Base-by-base conservation (phyloP, 192 early-diverging fungal genomes). In the Polychytrium aggregatum region DNA sequence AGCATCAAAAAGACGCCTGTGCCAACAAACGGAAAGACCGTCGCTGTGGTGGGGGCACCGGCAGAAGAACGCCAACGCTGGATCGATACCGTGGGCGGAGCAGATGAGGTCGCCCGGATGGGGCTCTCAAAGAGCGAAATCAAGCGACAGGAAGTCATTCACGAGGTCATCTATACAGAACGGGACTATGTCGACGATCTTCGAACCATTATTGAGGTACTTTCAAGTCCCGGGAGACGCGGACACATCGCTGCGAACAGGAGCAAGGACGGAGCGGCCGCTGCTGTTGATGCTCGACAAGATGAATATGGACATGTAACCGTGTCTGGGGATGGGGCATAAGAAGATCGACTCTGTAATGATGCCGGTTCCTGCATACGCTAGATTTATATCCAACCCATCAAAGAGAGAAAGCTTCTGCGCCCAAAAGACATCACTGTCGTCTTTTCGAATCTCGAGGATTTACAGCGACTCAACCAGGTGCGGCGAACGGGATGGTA, bases 121-220 rank as follows among this genome's bases (percentile, higher is more conserved):
- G 62, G 58, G 25, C 66, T 86, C 33, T 58, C 66, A 52, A 76
- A 78, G 48, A 62, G 78, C 30, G 90, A 92, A 44, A 73, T 82
- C 7, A 80, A 84, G 48, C 71, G 95, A 37, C 95, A 98, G 52
- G 95, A 98, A 65, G 83, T 93, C 16, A 94, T 98, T 44, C 87
- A 82, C 56, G 95, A 98, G 56, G 82, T 93, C 4, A 74, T 92
- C 22, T 72, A 81, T 44, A 93, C 92, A 1, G 95, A 98, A 69
- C 73, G 74, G 16, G 90, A 92, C 57, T 98, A 92, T 55, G 78
- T 88, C 17, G 71, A 76, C 18, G 94, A 98, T 72, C 72, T 98
- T 27, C 72, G 84, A 33, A 74, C 85, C 31, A 70, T 91, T 7
- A 76, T 88, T 1, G 80, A 86, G 48, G 84, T 92, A 56, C 48